These are phyloP conservation scores for Raffaelea deltoideospora DNA, from an alignment of 2,329 filamentous ascomycete species.

Conservation along the genomic window DNA sequence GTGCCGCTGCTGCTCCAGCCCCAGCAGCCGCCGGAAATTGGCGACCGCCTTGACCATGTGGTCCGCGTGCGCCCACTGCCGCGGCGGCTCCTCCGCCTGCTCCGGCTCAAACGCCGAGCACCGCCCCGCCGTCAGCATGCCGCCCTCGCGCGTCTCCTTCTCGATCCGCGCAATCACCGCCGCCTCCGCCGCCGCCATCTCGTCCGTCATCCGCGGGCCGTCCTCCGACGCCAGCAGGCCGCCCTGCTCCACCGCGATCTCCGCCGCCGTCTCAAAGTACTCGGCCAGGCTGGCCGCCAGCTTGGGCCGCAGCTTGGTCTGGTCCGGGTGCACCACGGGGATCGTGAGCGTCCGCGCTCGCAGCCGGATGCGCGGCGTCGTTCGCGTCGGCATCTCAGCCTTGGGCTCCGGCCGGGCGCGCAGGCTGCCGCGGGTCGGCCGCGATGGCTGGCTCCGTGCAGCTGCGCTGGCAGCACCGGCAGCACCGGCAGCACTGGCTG, in stretches of 20 bases:
- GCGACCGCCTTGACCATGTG: conserved; percentile 67
- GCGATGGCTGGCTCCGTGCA: conserved; percentile 18
- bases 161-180: conserved; percentile 53
- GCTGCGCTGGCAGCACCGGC: too few relatives aligned
- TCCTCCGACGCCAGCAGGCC: conserved; percentile 41
- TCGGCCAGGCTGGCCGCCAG: conserved; percentile 41
- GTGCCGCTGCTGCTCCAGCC: conserved; percentile 66
- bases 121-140: conserved; percentile 52
- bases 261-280: conserved; percentile 35
- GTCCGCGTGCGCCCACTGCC: conserved; percentile 76
- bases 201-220: conserved; percentile 40
- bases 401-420: conserved; percentile 1
- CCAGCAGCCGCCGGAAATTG: conserved; percentile 67
- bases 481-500: too few relatives aligned
- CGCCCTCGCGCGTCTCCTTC: conserved; percentile 58
- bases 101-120: conserved; percentile 65
- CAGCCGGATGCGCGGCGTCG: conserved; percentile 32
- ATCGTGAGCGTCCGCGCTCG: conserved; percentile 30
- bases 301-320: conserved; percentile 37
- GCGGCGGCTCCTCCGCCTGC: conserved; percentile 53
- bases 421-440: conserved; percentile 7
- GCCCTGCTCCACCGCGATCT: conserved; percentile 41
- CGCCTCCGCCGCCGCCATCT: conserved; percentile 54
- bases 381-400: conserved; percentile 12
- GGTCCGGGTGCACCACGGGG: conserved; percentile 44